Conservation (phyloP, 169 alveolate species). For the Perkinsus olseni region DNA sequence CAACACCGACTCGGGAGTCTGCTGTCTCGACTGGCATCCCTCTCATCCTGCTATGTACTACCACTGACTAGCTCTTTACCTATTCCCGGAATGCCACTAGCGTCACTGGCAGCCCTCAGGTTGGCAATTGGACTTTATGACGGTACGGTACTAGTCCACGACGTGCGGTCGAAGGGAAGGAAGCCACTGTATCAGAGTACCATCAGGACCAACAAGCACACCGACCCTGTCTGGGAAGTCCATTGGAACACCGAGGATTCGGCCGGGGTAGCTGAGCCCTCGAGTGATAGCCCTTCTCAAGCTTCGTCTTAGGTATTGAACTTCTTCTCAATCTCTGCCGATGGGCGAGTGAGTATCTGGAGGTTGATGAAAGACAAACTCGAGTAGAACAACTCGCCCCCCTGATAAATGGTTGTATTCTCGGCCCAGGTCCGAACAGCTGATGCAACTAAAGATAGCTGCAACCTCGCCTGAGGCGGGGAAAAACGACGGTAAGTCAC, state of each 20-base stretch:
- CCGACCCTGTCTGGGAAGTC: conserved; percentile 87
- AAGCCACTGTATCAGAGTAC: conserved; percentile 73
- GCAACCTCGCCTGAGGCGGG: background rate
- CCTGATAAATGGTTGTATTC: background rate
- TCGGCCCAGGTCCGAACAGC: conserved; percentile 15
- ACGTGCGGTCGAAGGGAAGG: conserved; percentile 70
- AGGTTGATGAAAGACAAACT: conserved; percentile 79
- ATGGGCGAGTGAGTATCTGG: conserved; percentile 88
- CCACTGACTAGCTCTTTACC: too few relatives aligned
- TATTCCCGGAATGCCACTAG: too few relatives aligned
- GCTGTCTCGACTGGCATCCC: conserved; percentile 87
- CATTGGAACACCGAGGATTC: conserved; percentile 60
- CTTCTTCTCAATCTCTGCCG: conserved; percentile 78
- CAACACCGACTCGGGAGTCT: conserved; percentile 77
- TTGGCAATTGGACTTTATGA: conserved; percentile 88
- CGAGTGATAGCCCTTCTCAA: background rate
- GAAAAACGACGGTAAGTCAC: background rate
- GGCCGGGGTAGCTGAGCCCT: background rate
- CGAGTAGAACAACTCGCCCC: conserved; percentile 79
- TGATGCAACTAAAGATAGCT: conserved; percentile 23
- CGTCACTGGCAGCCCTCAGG: too few relatives aligned
- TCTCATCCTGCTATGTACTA: conserved; percentile 68
- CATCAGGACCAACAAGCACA: conserved; percentile 79
- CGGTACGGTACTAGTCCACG: conserved; percentile 86
- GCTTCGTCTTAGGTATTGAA: conserved; percentile 52